Evolutionary conservation across 1,284 basidiomycete species (phyloP), one percentile per base, ranked within the genome.

Genomic region (Leccinum fallax): DNA sequence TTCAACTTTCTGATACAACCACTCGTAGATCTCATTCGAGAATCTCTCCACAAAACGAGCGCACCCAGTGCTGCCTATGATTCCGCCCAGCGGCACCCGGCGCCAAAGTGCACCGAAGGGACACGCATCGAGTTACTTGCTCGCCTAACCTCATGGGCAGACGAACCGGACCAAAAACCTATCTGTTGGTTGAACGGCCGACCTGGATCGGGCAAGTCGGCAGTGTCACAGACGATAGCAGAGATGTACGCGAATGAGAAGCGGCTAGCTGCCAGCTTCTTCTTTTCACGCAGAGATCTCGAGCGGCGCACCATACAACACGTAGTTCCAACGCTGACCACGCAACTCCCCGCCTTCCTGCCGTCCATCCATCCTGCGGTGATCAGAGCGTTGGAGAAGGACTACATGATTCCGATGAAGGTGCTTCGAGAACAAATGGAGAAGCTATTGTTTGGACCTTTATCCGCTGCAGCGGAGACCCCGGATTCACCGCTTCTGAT

Each of bases 361-460:
- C 65, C 67, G 2, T 67, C 67, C 8, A 63, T 63, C 21, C 61
- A 63, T 15, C 55, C 66, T 26, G 65, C 60, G 2, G 60, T 68
- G 11, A 24, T 69, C 8, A 19, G 55, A 3, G 67, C 66, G 0
- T 10, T 69, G 16, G 66, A 69, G 9, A 55, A 58, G 3, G 68
- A 69, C 28, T 62, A 58, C 26, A 67, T 67, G 65, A 34, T 68
- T 11, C 68, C 67, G 4, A 55, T 60, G 53, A 69, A 69, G 53
- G 66, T 70, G 5, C 62, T 69, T 11, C 68, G 62, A 16, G 68
- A 69, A 54, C 67, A 68, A 30, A 63, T 69, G 65, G 54, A 67
- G 49, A 67, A 67, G 30, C 51, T 69, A 8, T 28, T 69, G 5
- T 10, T 69, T 8, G 55, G 32, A 10, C 68, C 67, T 5, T 36